phyloP scores from a whole-genome alignment of 2,329 filamentous ascomycete species.

The Pestalotiopsis sp. region DNA sequence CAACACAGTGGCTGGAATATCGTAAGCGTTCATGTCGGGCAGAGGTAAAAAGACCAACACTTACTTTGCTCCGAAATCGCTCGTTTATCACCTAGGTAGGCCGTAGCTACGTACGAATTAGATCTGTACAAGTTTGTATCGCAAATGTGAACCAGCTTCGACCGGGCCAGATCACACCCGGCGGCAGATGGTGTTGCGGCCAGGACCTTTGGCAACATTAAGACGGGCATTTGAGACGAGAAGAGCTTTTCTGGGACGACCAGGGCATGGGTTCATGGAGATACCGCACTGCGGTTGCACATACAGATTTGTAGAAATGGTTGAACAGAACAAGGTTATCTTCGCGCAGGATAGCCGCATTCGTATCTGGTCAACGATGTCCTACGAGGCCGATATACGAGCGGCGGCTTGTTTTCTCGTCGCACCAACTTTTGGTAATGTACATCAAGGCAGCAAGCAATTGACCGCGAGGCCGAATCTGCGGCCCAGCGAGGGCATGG shows the following conservation, averaged over 20 bases:
- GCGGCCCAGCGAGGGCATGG: background rate
- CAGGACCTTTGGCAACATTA: too few species aligned
- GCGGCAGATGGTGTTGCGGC: too few species aligned
- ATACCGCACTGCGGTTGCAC: background rate
- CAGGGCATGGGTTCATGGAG: background rate
- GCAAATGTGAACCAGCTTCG: too few species aligned
- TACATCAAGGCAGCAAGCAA: background rate
- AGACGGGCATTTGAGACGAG: background rate
- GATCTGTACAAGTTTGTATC: too few species aligned
- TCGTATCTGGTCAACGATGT: background rate
- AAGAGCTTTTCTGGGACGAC: background rate
- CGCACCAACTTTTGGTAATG: background rate
- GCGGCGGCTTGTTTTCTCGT: background rate
- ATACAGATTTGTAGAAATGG: background rate
- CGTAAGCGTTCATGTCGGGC: too few species aligned
- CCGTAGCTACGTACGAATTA: too few species aligned
- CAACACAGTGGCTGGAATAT: too few species aligned
- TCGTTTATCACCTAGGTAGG: too few species aligned
- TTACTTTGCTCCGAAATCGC: too few species aligned
- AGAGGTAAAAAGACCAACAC: too few species aligned
- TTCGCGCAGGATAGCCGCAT: slow-evolving; percentile 1
- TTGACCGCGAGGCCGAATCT: background rate
- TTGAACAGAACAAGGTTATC: slow-evolving; percentile 1
- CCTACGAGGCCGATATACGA: background rate
- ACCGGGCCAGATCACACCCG: too few species aligned